Percentiles rank a stretch among this genome's conserved stretches.
These are phyloP conservation scores for Neopestalotiopsis sp. DNA, from an alignment of 2,329 filamentous ascomycete species.

Conservation along the genomic window DNA sequence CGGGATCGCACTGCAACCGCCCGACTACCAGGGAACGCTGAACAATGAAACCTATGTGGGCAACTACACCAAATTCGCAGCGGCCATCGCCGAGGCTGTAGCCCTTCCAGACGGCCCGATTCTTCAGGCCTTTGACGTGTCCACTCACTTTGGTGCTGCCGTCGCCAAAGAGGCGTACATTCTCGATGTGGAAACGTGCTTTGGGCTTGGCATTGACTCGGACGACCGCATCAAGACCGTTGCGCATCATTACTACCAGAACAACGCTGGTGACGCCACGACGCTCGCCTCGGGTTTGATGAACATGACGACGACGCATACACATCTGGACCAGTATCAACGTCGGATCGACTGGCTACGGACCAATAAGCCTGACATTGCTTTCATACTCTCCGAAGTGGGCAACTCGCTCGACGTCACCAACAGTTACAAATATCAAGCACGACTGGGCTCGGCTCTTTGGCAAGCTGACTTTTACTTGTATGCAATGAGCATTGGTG, in stretches of 20 bases:
- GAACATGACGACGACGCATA: slow-evolving; percentile 33
- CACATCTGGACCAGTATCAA: slow-evolving; percentile 33
- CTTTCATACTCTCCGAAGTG: slow-evolving; percentile 41
- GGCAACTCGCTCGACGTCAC: slow-evolving; percentile 39
- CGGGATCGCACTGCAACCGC: slow-evolving; percentile 35
- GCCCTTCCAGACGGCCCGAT: slow-evolving; percentile 32
- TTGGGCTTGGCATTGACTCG: slow-evolving; percentile 39
- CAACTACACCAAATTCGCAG: slow-evolving; percentile 40
- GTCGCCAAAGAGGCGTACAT: slow-evolving; percentile 28
- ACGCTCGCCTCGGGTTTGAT: slow-evolving; percentile 36
- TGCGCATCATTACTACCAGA: slow-evolving; percentile 44
- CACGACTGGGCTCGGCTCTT: slow-evolving; percentile 39
- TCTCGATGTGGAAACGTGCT: slow-evolving; percentile 35
- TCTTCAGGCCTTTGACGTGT: slow-evolving; percentile 42
- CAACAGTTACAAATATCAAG: slow-evolving; percentile 39
- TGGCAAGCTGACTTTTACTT: slow-evolving; percentile 45
- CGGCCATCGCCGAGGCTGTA: slow-evolving; percentile 34
- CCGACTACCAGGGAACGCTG: slow-evolving; percentile 39
- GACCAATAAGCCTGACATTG: slow-evolving; percentile 34
- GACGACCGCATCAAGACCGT: slow-evolving; percentile 38
- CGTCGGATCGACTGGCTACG: slow-evolving; percentile 38
- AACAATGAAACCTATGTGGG: slow-evolving; percentile 40
- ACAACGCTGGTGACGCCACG: slow-evolving; percentile 32
- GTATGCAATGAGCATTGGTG: slow-evolving; percentile 39
- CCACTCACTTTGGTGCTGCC: slow-evolving; percentile 31